Conservation (phyloP, 495 filamentous ascomycete genomes). For the Aspergillus mulundensis region DNA sequence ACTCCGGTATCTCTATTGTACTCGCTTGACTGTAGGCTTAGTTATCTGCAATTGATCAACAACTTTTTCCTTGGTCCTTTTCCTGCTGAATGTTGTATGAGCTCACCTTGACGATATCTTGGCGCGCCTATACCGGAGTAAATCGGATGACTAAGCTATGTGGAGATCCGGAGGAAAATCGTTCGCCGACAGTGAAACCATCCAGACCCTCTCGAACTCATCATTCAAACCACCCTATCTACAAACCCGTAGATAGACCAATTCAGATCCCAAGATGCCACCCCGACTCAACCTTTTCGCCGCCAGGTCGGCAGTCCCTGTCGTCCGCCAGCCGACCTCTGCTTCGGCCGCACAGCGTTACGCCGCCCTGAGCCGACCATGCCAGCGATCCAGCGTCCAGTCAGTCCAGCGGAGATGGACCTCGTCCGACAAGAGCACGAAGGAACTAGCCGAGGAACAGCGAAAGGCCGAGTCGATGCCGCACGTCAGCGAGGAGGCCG, state of each 20-base stretch:
- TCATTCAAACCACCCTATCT: slow-evolving; percentile 8
- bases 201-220: slow-evolving; percentile 16
- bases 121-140: slow-evolving; percentile 8
- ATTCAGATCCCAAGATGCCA: slow-evolving; percentile 23
- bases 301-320: slow-evolving; percentile 31
- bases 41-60: background rate
- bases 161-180: slow-evolving; percentile 21
- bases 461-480: slow-evolving; percentile 53
- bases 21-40: background rate
- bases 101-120: background rate
- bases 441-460: slow-evolving; percentile 34
- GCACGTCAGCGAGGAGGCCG: slow-evolving; percentile 63
- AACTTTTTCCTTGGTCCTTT: too few species aligned
- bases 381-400: background rate
- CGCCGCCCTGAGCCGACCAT: slow-evolving; percentile 17
- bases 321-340: slow-evolving; percentile 29
- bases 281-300: slow-evolving; percentile 39
- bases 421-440: slow-evolving; percentile 43
- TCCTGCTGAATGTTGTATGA: background rate
- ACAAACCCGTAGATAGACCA: background rate
- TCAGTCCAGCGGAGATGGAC: slow-evolving; percentile 34
- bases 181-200: slow-evolving; percentile 12
- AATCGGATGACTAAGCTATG: slow-evolving; percentile 16
- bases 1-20: background rate
- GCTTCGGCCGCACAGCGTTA: slow-evolving; percentile 22